A percentile compares a stretch with the other conserved stretches of the same genome.
Evolutionary conservation across 495 filamentous ascomycete species (phyloP).

Genomic region (Aspergillus sparsus): DNA sequence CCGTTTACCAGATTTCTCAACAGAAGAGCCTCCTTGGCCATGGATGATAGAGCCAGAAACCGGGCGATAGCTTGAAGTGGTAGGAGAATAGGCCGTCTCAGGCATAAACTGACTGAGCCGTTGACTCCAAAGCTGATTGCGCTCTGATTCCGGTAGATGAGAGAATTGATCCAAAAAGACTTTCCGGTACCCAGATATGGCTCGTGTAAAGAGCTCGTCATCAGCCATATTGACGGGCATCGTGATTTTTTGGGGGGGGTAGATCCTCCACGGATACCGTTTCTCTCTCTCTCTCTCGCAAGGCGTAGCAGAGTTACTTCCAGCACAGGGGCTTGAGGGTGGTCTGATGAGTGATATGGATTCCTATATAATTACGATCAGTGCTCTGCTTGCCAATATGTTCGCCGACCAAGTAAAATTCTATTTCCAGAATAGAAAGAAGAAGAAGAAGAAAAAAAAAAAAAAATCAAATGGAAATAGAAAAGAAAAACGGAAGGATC

Average conservation of each 20-base stretch:
- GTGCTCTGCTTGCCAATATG: too few species aligned
- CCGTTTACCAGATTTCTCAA: slow-evolving; percentile 46
- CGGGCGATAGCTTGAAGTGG: slow-evolving; percentile 26
- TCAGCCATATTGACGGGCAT: slow-evolving; percentile 46
- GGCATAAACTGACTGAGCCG: slow-evolving; percentile 46
- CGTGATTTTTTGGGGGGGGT: slow-evolving; percentile 18
- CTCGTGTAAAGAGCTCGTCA: slow-evolving; percentile 48
- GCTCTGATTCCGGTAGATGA: slow-evolving; percentile 48
- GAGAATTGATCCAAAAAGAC: slow-evolving; percentile 47
- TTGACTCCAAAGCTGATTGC: slow-evolving; percentile 47
- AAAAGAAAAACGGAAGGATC: too few species aligned
- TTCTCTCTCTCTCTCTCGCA: background rate
- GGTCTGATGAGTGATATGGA: background rate
- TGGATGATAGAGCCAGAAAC: slow-evolving; percentile 28
- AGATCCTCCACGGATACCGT: slow-evolving; percentile 21
- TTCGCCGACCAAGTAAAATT: too few species aligned
- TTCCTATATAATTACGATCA: too few species aligned
- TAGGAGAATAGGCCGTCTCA: slow-evolving; percentile 21
- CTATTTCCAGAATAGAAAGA: too few species aligned
- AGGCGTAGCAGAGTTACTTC: background rate
- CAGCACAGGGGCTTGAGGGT: background rate
- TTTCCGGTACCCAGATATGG: slow-evolving; percentile 50
- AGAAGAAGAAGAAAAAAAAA: too few species aligned
- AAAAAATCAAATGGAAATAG: too few species aligned
- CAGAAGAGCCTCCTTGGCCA: slow-evolving; percentile 23